Conservation (phyloP, 2,329 filamentous ascomycete species). For the Metarhizium album region DNA sequence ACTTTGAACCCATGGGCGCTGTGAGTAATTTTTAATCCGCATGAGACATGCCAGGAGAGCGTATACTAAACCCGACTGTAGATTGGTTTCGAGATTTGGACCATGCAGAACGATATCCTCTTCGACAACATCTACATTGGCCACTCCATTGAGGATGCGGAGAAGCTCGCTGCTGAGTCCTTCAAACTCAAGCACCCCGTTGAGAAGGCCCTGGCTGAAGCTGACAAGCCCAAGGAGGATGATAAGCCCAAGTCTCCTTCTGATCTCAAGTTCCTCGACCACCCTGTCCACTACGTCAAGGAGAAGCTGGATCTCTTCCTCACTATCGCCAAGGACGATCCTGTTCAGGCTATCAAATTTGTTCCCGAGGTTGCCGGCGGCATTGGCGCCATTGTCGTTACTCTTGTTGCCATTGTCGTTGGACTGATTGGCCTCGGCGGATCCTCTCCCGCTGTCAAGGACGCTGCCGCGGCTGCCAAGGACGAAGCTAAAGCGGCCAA, state of each 20-base stretch:
- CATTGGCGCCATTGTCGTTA: constrained; percentile 58
- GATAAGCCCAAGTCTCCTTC: constrained; percentile 57
- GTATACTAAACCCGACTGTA: constrained; percentile 24
- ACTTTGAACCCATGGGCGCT: constrained; percentile 97
- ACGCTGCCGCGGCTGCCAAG: constrained; percentile 53
- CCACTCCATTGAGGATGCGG: constrained; percentile 87
- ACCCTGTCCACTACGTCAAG: constrained; percentile 77
- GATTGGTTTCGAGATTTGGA: constrained; percentile 99
- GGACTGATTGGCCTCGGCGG: constrained; percentile 54
- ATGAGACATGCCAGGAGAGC: background rate
- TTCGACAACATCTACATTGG: constrained; percentile 99
- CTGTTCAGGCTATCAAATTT: constrained; percentile 73
- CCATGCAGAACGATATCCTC: constrained; percentile 97
- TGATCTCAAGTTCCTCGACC: constrained; percentile 80
- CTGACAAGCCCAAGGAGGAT: constrained; percentile 62
- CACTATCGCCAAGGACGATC: constrained; percentile 69
- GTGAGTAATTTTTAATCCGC: constrained; percentile 43
- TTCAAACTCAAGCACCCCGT: constrained; percentile 79
- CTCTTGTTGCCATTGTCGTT: constrained; percentile 60
- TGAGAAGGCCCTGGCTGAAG: constrained; percentile 72
- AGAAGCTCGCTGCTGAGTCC: constrained; percentile 78
- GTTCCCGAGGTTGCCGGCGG: constrained; percentile 86
- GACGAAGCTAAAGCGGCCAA: constrained; percentile 64
- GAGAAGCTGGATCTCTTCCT: constrained; percentile 93
- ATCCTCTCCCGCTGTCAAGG: constrained; percentile 62